phyloP scores from a whole-genome alignment of 805 yeast genomes.

The Kurtzmaniella fragi region DNA sequence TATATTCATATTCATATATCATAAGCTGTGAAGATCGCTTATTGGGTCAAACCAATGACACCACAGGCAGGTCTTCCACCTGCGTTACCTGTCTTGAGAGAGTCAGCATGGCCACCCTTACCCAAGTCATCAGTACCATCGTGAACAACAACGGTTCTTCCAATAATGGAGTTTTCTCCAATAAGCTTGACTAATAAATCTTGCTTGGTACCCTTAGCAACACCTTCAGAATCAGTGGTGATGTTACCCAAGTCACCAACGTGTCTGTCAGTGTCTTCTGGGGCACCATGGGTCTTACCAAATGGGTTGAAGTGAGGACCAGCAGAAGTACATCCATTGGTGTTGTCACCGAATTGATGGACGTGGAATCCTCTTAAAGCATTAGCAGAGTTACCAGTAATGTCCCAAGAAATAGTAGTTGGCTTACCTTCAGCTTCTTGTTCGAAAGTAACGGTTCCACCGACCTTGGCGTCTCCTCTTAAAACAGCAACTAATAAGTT shows the following conservation, averaged over 20 bases:
- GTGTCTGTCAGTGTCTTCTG: slow-evolving; percentile 75
- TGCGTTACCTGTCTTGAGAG: slow-evolving; percentile 94
- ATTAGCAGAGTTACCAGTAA: slow-evolving; percentile 82
- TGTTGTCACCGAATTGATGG: slow-evolving; percentile 97
- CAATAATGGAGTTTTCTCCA: slow-evolving; percentile 84
- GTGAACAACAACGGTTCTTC: slow-evolving; percentile 94
- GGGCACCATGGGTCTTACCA: slow-evolving; percentile 86
- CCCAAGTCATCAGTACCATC: slow-evolving; percentile 92
- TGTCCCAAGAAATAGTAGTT: slow-evolving; percentile 83
- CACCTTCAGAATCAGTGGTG: slow-evolving; percentile 79
- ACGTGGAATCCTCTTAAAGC: slow-evolving; percentile 96
- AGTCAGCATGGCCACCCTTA: slow-evolving; percentile 87
- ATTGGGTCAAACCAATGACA: slow-evolving; percentile 75
- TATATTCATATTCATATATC: not conserved
- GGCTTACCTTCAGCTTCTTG: slow-evolving; percentile 76
- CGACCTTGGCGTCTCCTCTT: slow-evolving; percentile 89
- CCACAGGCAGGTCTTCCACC: slow-evolving; percentile 99
- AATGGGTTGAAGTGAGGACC: slow-evolving; percentile 97
- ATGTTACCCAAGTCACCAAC: slow-evolving; percentile 97
- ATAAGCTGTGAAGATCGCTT: slow-evolving; percentile 7
- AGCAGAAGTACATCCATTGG: slow-evolving; percentile 98
- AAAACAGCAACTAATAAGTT: slow-evolving; percentile 72
- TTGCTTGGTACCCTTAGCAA: slow-evolving; percentile 84
- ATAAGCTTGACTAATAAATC: slow-evolving; percentile 75
- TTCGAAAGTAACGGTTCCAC: slow-evolving; percentile 84